Base-by-base conservation (phyloP, 1,284 basidiomycete genomes). In the Lignosus rhinocerotis region DNA sequence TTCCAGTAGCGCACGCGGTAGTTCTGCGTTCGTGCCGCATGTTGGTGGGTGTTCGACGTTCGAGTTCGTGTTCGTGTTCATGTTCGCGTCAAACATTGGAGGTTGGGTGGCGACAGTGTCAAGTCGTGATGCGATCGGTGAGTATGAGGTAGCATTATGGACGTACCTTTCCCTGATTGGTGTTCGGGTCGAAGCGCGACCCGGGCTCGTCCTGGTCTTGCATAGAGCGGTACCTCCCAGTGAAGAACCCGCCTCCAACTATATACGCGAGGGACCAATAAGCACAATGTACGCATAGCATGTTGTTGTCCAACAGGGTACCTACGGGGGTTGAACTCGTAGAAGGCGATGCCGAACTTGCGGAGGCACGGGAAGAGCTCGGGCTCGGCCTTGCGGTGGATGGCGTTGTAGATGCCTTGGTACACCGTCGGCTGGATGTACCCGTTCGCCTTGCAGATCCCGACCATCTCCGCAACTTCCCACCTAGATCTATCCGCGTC, bases 401-500 rank as follows among this genome's bases (percentile, higher is more conserved):
- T 73, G 2, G 79, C 80, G 60, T 82, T 85, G 67, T 84, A 85
- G 55, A 83, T 75, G 4, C 86, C 88, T 69, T 92, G 88, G 68
- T 91, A 91, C 0, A 79, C 85, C 0, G 82, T 82, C 1, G 89
- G 88, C 68, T 81, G 77, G 60, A 88, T 78, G 64, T 78, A 88
- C 1, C 79, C 80, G 56, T 84, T 80, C 8, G 73, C 69, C 44
- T 75, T 77, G 71, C 82, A 84, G 56, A 88, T 81, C 2, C 66
- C 69, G n/a, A 84, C 78, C 4, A 89, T 84, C 67, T 86, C 79
- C 2, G 86, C 85, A 1, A 90, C 87, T 66, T 89, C 85, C 79
- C 81, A 78, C 1, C 75, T 75, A 50, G 10, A 42, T 11, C 11
- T 11, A 25, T 25, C 10, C 11, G 43, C 21, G 43, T 30, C 6